phyloP scores from a whole-genome alignment of 169 alveolate genomes.

The Theileria parva region DNA sequence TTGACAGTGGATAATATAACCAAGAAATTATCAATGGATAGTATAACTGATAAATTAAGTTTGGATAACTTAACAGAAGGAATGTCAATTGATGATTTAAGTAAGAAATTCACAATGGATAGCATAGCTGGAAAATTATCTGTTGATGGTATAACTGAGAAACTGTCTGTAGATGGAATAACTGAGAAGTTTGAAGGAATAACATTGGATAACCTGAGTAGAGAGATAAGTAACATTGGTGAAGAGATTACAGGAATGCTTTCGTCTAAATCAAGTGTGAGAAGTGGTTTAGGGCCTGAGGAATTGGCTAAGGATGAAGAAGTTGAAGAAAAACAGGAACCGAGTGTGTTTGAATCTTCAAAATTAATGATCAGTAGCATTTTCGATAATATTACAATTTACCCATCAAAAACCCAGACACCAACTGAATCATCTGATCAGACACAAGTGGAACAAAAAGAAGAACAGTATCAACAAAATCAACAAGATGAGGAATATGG shows the following conservation, averaged over 20 bases:
- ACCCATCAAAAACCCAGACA: not conserved
- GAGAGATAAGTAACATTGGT: conserved; percentile 6
- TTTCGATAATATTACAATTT: not conserved
- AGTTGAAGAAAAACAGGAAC: not conserved
- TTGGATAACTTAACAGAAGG: not conserved
- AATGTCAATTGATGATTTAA: not conserved
- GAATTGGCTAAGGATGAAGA: not conserved
- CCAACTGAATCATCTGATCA: not conserved
- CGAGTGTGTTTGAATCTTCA: not conserved
- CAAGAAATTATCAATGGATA: not conserved
- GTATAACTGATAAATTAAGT: not conserved
- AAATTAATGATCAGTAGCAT: not conserved
- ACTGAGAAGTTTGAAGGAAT: not conserved
- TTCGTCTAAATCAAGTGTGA: not conserved
- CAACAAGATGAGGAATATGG: not conserved
- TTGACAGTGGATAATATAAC: not conserved
- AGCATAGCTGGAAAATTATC: not conserved
- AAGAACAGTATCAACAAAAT: not conserved
- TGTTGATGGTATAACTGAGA: not conserved
- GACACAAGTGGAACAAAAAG: not conserved
- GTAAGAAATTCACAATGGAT: not conserved
- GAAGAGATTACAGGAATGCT: not conserved
- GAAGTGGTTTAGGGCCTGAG: not conserved
- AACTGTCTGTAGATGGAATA: not conserved
- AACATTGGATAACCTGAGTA: not conserved